Conservation (phyloP, 129 eudicot species). For the Centella asiatica region DNA sequence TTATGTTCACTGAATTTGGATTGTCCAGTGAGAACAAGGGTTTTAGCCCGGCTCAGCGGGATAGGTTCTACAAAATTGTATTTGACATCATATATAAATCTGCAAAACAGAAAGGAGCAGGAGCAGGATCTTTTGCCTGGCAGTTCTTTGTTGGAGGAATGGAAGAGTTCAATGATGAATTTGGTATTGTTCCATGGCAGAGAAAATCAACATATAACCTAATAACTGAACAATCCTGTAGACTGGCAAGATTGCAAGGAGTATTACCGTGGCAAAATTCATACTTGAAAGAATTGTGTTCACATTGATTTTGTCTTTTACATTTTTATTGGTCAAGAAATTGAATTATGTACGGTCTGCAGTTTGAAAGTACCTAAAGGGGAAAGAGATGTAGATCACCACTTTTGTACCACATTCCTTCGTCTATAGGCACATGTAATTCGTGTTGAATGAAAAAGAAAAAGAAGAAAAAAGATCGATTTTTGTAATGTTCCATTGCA, state of each 20-base stretch:
- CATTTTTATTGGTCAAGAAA: background rate
- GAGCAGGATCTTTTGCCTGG: slow-evolving; percentile 89
- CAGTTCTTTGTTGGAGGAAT: slow-evolving; percentile 86
- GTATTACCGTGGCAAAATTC: slow-evolving; percentile 26
- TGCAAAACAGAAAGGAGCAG: slow-evolving; percentile 53
- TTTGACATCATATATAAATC: slow-evolving; percentile 66
- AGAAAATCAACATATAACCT: slow-evolving; percentile 44
- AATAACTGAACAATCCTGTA: slow-evolving; percentile 61
- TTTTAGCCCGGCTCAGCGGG: slow-evolving; percentile 57
- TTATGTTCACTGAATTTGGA: slow-evolving; percentile 83
- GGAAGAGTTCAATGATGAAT: slow-evolving; percentile 78
- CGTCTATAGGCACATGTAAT: slow-evolving; percentile 1
- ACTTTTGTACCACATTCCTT: slow-evolving; percentile 14
- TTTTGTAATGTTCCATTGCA: too few species aligned
- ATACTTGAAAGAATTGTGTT: slow-evolving; percentile 48
- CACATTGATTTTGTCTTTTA: slow-evolving; percentile 17
- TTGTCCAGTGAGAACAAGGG: slow-evolving; percentile 57
- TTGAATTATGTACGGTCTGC: slow-evolving; percentile 6
- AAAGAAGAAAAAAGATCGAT: background rate
- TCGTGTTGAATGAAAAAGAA: background rate
- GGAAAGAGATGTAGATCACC: slow-evolving; percentile 4
- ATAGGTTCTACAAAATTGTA: slow-evolving; percentile 45
- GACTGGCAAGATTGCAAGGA: slow-evolving; percentile 49
- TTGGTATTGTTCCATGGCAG: slow-evolving; percentile 77
- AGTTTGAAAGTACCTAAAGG: slow-evolving; percentile 13